Evolutionary conservation across 805 yeast species (phyloP).

Genomic region (Lipomyces starkeyi): DNA sequence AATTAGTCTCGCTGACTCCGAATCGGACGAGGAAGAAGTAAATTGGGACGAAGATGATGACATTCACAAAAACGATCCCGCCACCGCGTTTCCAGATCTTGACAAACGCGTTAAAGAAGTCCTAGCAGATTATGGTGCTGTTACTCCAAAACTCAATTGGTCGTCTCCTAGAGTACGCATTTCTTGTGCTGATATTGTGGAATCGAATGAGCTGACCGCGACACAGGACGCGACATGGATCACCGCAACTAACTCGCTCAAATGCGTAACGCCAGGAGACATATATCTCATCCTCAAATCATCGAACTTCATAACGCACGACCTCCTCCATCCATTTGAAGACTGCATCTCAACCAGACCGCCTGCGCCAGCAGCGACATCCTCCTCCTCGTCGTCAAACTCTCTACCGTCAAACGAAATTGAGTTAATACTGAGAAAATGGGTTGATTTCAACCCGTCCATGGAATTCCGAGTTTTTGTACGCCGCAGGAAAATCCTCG

Average conservation of each 20-base stretch:
- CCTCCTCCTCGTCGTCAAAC: not conserved
- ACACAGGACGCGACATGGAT: slow-evolving; percentile 88
- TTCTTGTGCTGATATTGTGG: not conserved
- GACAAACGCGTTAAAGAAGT: slow-evolving; percentile 58
- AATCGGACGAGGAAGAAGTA: slow-evolving; percentile 72
- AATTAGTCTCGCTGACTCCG: not conserved
- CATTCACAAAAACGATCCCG: slow-evolving; percentile 50
- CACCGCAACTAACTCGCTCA: slow-evolving; percentile 72
- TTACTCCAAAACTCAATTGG: slow-evolving; percentile 94
- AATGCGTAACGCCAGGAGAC: slow-evolving; percentile 74
- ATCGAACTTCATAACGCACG: slow-evolving; percentile 87
- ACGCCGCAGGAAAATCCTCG: slow-evolving; percentile 64
- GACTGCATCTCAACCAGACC: slow-evolving; percentile 42
- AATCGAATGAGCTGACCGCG: not conserved
- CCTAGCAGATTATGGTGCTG: slow-evolving; percentile 60
- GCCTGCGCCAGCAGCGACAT: not conserved
- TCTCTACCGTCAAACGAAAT: slow-evolving; percentile 41
- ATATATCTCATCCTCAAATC: slow-evolving; percentile 81
- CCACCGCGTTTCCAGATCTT: slow-evolving; percentile 60
- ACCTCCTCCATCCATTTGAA: slow-evolving; percentile 73
- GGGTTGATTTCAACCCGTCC: slow-evolving; percentile 86
- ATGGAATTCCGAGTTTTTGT: slow-evolving; percentile 91
- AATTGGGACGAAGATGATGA: slow-evolving; percentile 47
- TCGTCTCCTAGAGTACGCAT: slow-evolving; percentile 72
- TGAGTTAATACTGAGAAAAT: slow-evolving; percentile 79